These are phyloP conservation scores for Avena eriantha DNA, from an alignment of 176 grass and related monocot species.

Conservation along the genomic window DNA sequence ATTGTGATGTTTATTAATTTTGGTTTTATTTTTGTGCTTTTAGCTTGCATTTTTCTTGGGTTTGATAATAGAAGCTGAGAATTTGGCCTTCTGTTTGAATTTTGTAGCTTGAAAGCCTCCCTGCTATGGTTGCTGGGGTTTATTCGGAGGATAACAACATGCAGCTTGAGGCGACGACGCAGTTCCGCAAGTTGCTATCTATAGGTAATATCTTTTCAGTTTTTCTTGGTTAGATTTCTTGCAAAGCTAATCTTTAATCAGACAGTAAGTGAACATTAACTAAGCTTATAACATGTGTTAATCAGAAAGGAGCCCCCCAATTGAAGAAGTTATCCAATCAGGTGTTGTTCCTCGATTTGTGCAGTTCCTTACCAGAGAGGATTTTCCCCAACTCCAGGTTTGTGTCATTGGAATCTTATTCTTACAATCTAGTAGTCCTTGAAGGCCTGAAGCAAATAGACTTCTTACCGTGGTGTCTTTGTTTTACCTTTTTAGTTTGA, in stretches of 20 bases:
- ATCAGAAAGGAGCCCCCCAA: conserved; percentile 93
- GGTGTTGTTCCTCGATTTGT: conserved; percentile 97
- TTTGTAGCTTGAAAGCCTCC: conserved; percentile 89
- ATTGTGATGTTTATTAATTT: not conserved
- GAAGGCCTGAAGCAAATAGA: not conserved
- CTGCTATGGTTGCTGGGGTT: conserved; percentile 81
- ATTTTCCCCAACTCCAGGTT: conserved; percentile 95
- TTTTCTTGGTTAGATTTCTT: conserved; percentile 22
- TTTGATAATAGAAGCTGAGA: conserved; percentile 3
- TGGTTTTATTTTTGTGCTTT: not conserved
- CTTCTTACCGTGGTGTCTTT: conserved; percentile 18
- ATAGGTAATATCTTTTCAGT: conserved; percentile 63
- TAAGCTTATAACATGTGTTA: conserved; percentile 28
- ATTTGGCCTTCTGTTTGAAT: conserved; percentile 40
- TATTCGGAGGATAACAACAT: conserved; percentile 70
- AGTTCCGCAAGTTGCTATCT: conserved; percentile 91
- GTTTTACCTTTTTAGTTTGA: conserved; percentile 64
- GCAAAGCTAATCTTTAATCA: not conserved
- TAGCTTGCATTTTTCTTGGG: not conserved
- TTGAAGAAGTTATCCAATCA: conserved; percentile 94
- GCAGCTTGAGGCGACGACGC: conserved; percentile 87
- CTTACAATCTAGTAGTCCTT: not conserved
- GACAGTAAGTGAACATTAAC: not conserved
- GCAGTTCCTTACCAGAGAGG: conserved; percentile 93
- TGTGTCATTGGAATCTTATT: conserved; percentile 27